Percentiles rank a stretch among this genome's conserved stretches.
These are phyloP conservation scores for Stephanodiscus minutulus DNA, from an alignment of 108 stramenopile species.

Conservation along the genomic window DNA sequence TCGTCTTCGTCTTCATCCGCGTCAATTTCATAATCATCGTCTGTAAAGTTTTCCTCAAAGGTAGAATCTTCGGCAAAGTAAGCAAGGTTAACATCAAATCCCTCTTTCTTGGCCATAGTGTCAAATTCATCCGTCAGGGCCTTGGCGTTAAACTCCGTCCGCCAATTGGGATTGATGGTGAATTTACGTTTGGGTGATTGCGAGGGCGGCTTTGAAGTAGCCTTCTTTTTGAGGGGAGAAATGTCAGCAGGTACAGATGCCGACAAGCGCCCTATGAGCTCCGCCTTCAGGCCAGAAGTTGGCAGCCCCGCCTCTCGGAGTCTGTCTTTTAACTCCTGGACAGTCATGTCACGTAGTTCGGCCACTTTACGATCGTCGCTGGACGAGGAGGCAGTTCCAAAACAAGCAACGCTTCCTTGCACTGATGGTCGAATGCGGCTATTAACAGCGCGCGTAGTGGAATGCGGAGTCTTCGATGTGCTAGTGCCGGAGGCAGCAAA, in stretches of 20 bases:
- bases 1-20: conserved; percentile 33
- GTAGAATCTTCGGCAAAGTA: conserved; percentile 66
- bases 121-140: conserved; percentile 74
- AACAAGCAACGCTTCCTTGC: conserved; percentile 9
- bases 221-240: conserved; percentile 8
- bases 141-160: conserved; percentile 43
- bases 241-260: not conserved
- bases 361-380: conserved; percentile 1
- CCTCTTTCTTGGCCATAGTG: conserved; percentile 83
- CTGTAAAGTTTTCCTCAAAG: conserved; percentile 80
- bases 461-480: not conserved
- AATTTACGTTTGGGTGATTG: conserved; percentile 43
- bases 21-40: conserved; percentile 46
- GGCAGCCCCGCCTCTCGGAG: conserved; percentile 38
- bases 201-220: conserved; percentile 6
- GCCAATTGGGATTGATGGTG: conserved; percentile 55
- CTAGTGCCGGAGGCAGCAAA: not conserved
- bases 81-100: conserved; percentile 67
- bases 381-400: conserved; percentile 24
- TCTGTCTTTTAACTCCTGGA: conserved; percentile 48
- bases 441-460: not conserved
- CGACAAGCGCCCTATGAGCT: conserved; percentile 47
- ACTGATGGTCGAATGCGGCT: conserved; percentile 2
- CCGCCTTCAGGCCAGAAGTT: conserved; percentile 54
- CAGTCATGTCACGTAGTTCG: conserved; percentile 39